Evolutionary conservation across 1,139 yeast species (phyloP).

Genomic region (Hyphopichia burtonii): DNA sequence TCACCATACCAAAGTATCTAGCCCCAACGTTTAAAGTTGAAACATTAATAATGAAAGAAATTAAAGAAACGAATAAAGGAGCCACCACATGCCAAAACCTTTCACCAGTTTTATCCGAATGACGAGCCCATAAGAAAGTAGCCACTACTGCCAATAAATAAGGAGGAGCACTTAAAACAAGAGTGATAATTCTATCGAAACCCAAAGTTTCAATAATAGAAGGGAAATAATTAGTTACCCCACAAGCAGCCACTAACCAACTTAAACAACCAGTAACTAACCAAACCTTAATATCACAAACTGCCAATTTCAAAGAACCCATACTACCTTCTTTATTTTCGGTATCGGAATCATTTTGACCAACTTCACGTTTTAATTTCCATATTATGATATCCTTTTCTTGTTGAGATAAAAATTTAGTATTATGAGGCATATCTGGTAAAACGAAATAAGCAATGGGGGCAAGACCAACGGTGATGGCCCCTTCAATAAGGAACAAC

Average conservation of each 20-base stretch:
- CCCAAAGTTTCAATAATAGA: slow-evolving; percentile 56
- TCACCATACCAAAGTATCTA: slow-evolving; percentile 60
- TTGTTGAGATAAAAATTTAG: slow-evolving; percentile 48
- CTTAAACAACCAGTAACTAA: slow-evolving; percentile 43
- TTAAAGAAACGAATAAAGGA: slow-evolving; percentile 45
- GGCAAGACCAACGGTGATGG: slow-evolving; percentile 59
- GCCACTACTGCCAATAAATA: slow-evolving; percentile 53
- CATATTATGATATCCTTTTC: slow-evolving; percentile 51
- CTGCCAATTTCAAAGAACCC: slow-evolving; percentile 39
- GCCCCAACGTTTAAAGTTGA: slow-evolving; percentile 58
- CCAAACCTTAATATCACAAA: slow-evolving; percentile 48
- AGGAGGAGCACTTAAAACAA: slow-evolving; percentile 62
- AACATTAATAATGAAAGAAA: slow-evolving; percentile 54
- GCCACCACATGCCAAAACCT: slow-evolving; percentile 50
- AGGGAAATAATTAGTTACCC: slow-evolving; percentile 63
- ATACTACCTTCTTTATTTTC: slow-evolving; percentile 33
- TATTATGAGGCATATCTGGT: slow-evolving; percentile 66
- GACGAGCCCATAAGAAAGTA: slow-evolving; percentile 55
- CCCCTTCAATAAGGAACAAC: slow-evolving; percentile 73
- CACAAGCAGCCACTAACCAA: slow-evolving; percentile 56
- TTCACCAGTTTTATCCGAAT: slow-evolving; percentile 59
- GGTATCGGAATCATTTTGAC: slow-evolving; percentile 38
- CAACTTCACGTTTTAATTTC: slow-evolving; percentile 40
- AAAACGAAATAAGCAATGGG: slow-evolving; percentile 60
- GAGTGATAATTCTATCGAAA: slow-evolving; percentile 47